phyloP scores from a whole-genome alignment of 192 early-diverging fungal species.

The Coemansia sp. region DNA sequence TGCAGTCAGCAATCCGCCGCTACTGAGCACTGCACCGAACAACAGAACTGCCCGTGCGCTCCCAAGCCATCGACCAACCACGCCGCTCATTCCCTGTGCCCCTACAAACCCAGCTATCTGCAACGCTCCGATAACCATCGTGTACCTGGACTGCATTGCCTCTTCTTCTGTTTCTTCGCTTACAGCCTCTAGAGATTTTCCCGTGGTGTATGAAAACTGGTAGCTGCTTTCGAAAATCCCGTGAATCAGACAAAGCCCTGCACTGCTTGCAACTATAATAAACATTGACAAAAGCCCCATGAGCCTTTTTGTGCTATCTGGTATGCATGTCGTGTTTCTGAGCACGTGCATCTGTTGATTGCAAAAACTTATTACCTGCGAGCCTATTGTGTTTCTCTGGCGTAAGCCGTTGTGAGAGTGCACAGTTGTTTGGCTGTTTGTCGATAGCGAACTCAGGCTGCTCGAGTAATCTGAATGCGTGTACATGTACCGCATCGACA shows the following conservation, averaged over 20 bases:
- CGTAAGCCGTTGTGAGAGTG: neutral
- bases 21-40: constrained; percentile 6
- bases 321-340: neutral
- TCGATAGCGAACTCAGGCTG: constrained; percentile 26
- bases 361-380: neutral
- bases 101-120: constrained; percentile 11
- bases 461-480: constrained; percentile 34
- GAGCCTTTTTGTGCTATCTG: neutral
- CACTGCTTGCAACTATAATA: constrained; percentile 5
- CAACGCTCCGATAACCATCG: constrained; percentile 16
- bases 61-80: neutral
- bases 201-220: neutral
- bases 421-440: neutral
- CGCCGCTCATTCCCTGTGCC: neutral
- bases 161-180: neutral
- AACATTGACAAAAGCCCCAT: neutral
- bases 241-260: constrained; percentile 19
- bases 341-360: neutral
- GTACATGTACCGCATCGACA: constrained; percentile 15
- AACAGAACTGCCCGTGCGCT: neutral
- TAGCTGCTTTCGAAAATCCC: constrained; percentile 27
- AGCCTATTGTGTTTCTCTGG: neutral
- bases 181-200: neutral
- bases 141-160: neutral
- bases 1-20: constrained; percentile 27